Base-by-base conservation (phyloP, 192 early-diverging fungal genomes). In the Lunasporangiospora selenospora region DNA sequence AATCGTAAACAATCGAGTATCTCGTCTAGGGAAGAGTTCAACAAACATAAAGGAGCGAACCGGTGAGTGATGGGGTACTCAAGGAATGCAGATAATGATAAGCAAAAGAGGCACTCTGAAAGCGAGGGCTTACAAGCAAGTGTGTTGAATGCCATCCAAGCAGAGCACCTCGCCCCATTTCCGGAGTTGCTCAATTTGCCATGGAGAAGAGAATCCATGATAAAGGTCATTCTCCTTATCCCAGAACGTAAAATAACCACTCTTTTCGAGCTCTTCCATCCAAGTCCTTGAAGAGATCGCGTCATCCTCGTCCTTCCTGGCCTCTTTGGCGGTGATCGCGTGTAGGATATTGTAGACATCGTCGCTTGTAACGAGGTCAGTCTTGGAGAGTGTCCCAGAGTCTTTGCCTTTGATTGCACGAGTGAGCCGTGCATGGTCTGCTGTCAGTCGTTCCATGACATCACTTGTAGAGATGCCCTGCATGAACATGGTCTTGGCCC, bases 141-240 rank as follows among this genome's bases (percentile, higher is more conserved):
- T 26, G 30, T 60, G 4, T 18, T 60, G 40, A 29, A 37, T 60
- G 1, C 46, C 58, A 50, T 48, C 58, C 16, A 49, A 60, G 23
- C 46, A 60, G 6, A 60, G 15, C 16, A 50, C 26, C 4, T 26
- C 12, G 6, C 58, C 58, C 7, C 21, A 23, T 6, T 3, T 26
- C 37, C 23, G 7, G 7, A 60, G 33, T 18, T 60, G 46, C 31
- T 50, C 37, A 16, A 60, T 18, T 12, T 60, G 58, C 58, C 46
- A 60, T 3, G 15, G 24, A 5, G 46, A 50, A 3, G 58, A 49
- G 38, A 61, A 61, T 2, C 58, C 58, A 51, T 41, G 16, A 43
- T 43, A 43, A 4, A 6, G 6, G 8, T n/a, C 7, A n/a, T 43
- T 43, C 8, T 6, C 16, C 4, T 13, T 43, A 19, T 43, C 41